Percentiles rank a stretch among this genome's conserved stretches.
Evolutionary conservation across 129 eudicot genomes (phyloP).

Genomic region (Helianthus tuberosus): DNA sequence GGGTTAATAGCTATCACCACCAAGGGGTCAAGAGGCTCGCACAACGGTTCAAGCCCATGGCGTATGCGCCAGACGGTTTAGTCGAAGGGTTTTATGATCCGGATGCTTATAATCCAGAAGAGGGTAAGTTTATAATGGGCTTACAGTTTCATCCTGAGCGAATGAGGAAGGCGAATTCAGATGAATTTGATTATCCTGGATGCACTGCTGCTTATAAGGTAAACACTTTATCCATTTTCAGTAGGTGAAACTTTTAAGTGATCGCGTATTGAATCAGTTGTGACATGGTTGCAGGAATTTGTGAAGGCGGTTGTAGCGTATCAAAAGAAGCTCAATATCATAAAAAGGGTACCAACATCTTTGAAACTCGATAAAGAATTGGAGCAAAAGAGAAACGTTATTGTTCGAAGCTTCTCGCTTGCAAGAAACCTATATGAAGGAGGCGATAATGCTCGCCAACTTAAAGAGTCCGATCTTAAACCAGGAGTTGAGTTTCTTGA

Average conservation of each 20-base stretch:
- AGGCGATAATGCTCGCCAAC: conserved; percentile 37
- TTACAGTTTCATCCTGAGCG: conserved; percentile 96
- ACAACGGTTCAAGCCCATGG: conserved; percentile 84
- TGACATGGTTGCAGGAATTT: conserved; percentile 58
- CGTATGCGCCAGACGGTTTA: conserved; percentile 84
- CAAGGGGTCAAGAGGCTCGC: conserved; percentile 93
- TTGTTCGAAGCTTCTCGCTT: conserved; percentile 73
- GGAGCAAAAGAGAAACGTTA: conserved; percentile 66
- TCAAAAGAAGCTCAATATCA: conserved; percentile 60
- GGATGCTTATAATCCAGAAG: conserved; percentile 81
- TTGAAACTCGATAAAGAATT: conserved; percentile 60
- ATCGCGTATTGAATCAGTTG: not conserved
- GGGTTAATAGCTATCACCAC: conserved; percentile 94
- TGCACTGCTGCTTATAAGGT: conserved; percentile 96
- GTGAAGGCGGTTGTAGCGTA: conserved; percentile 84
- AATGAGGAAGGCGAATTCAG: conserved; percentile 62
- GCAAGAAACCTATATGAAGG: conserved; percentile 61
- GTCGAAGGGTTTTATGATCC: conserved; percentile 95
- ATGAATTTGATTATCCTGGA: conserved; percentile 89
- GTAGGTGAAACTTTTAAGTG: not conserved
- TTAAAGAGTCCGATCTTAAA: conserved; percentile 65
- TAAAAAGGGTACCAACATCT: conserved; percentile 40
- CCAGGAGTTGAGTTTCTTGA: conserved; percentile 83
- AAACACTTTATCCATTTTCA: not conserved
- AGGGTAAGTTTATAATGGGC: conserved; percentile 98